Conservation (phyloP, 1,284 basidiomycete genomes). For the Farysia itapuensis region DNA sequence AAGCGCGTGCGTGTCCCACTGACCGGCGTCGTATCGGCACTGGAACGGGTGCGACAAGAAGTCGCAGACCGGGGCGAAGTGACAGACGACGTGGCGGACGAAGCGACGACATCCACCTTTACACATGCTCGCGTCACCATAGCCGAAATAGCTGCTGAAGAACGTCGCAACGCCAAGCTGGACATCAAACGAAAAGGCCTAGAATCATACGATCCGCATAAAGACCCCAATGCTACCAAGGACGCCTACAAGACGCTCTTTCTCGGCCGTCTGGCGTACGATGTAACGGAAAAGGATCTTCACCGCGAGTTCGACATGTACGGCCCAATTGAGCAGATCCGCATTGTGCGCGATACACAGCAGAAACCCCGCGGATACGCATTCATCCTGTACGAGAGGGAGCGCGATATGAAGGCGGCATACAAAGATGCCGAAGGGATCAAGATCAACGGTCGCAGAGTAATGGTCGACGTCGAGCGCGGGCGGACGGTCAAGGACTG, state of each 20-base stretch:
- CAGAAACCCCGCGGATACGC: constrained; percentile 87
- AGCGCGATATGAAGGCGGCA: constrained; percentile 93
- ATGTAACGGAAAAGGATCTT: constrained; percentile 84
- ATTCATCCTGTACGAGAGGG: constrained; percentile 95
- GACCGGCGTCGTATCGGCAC: constrained; percentile 44
- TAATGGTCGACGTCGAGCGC: constrained; percentile 95
- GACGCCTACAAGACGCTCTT: constrained; percentile 99
- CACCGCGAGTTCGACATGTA: constrained; percentile 92
- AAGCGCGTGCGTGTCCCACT: constrained; percentile 27
- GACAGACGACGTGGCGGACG: constrained; percentile 44
- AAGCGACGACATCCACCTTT: constrained; percentile 3
- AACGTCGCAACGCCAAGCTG: constrained; percentile 10
- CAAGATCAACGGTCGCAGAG: constrained; percentile 89
- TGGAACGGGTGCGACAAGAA: constrained; percentile 51
- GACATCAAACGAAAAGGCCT: constrained; percentile 13
- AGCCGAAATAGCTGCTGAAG: constrained; percentile 41
- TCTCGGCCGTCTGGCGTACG: constrained; percentile 84
- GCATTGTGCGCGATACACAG: constrained; percentile 81
- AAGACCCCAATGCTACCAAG: constrained; percentile 88
- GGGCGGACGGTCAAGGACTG: constrained; percentile 96
- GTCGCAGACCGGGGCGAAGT: constrained; percentile 45
- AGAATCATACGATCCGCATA: constrained; percentile 72
- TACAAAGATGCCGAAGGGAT: constrained; percentile 99
- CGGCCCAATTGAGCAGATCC: constrained; percentile 87
- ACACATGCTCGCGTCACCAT: constrained; percentile 43